Evolutionary conservation across 169 alveolate genomes (phyloP).

Genomic region (Plasmodium fragile): DNA sequence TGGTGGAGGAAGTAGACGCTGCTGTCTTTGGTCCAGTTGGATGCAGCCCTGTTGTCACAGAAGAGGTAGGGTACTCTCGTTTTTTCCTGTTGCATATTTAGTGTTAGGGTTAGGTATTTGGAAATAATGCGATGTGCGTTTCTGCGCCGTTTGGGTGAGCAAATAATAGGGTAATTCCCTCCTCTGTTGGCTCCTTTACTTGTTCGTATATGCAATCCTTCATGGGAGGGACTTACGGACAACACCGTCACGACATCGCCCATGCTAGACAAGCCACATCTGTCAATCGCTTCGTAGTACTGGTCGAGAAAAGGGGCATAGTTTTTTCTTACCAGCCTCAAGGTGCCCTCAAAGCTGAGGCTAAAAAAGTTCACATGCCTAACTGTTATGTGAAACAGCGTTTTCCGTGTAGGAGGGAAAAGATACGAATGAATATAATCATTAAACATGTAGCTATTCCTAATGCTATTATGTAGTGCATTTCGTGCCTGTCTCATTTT

Average conservation of each 20-base stretch:
- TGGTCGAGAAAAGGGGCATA: slow-evolving; percentile 9
- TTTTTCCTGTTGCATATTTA: not conserved
- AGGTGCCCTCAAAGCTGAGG: slow-evolving; percentile 28
- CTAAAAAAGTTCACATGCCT: slow-evolving; percentile 17
- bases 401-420: slow-evolving; percentile 5
- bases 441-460: not conserved
- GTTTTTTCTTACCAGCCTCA: not conserved
- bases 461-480: not conserved
- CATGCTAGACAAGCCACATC: not conserved
- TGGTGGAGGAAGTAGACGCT: not conserved
- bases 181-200: not conserved
- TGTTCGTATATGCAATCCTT: not conserved
- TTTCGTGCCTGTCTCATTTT: slow-evolving; percentile 9
- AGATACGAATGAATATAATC: slow-evolving; percentile 41
- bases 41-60: not conserved
- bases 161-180: not conserved
- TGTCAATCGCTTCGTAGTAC: not conserved
- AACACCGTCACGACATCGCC: slow-evolving; percentile 1
- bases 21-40: not conserved
- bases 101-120: not conserved
- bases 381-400: slow-evolving; percentile 10
- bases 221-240: not conserved
- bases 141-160: not conserved
- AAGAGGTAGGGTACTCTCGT: not conserved
- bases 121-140: not conserved